Conservation (phyloP, 1,284 basidiomycete genomes). For the Flammula alnicola region DNA sequence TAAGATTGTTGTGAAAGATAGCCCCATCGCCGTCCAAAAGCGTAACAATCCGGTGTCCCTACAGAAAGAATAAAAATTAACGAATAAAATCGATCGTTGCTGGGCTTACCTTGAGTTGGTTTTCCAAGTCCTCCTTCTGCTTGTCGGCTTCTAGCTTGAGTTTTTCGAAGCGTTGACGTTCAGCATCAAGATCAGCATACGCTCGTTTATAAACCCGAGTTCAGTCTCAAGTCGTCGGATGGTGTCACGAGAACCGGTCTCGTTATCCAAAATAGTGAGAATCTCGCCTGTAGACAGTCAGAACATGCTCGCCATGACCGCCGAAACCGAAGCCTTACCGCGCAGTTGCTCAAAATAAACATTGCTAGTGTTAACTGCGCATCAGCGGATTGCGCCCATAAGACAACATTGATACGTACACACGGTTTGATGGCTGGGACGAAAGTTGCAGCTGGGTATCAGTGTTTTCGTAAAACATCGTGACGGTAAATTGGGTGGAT, state of each 20-base stretch:
- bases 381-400: neutral
- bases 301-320: constrained; percentile 1
- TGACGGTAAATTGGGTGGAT: neutral
- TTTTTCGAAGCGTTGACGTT: constrained; percentile 36
- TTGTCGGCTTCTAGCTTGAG: constrained; percentile 38
- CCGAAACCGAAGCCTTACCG: constrained; percentile 25
- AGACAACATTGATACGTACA: constrained; percentile 10
- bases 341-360: constrained; percentile 36
- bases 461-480: constrained; percentile 6
- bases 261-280: constrained; percentile 21
- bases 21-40: constrained; percentile 73
- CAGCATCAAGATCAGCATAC: constrained; percentile 39
- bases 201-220: constrained; percentile 45
- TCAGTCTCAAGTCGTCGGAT: constrained; percentile 43
- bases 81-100: constrained; percentile 6
- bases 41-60: constrained; percentile 57
- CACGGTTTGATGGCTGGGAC: constrained; percentile 5
- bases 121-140: constrained; percentile 41
- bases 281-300: constrained; percentile 25
- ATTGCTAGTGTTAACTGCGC: constrained; percentile 21
- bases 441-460: neutral
- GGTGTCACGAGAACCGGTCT: constrained; percentile 26
- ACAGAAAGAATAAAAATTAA: constrained; percentile 8
- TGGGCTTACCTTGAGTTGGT: constrained; percentile 45
- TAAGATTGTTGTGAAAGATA: constrained; percentile 58